Base-by-base conservation (phyloP, 2,329 filamentous ascomycete genomes). In the Penicillium hesseltinei region DNA sequence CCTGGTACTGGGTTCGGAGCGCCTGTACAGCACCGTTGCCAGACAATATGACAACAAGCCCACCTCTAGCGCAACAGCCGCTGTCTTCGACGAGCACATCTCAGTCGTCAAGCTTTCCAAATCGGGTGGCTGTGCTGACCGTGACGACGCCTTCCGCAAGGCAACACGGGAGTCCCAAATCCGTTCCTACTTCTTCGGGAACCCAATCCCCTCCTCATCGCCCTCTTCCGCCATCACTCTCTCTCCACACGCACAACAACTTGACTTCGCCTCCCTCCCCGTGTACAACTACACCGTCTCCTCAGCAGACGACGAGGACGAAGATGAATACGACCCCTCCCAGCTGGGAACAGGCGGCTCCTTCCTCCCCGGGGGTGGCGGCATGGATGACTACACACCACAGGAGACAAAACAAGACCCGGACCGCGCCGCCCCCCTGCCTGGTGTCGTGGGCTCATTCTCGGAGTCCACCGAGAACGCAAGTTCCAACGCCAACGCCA, bases 131-230 rank as follows among this genome's bases (percentile, higher is more conserved):
- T 92, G 90, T 38, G 90, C 90, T 1, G 85, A 90, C 67, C 84
- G 91, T 47, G 88, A 92, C 62, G 84, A 88, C 38, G 71, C 77
- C 0, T 95, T 91, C 72, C 85, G 92, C 81, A 89, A 90, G 67
- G 82, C 86, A 17, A 77, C 85, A 5, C 84, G 89, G 44, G 90
- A 95, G 68, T 84, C 88, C 0, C 84, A 89, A 50, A 92, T 97
- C 51, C 88, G 89, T 64, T 88, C 92, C 66, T 99, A 99, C 75
- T 99, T 99, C 78, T 99, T 97, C 71, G 94, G 94, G 10, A 88
- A 90, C 61, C 66, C 74, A 0, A 72, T 74, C 10, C 71, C 77
- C 2, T 74, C 75, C 11, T 53, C 35, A 10, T 71, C 73, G 0
- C 71, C 72, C 5, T 69, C 72, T 7, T 76, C 83, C 1, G 87